These are phyloP conservation scores for Turritis glabra DNA, from an alignment of 345 rosid species.

Conservation along the genomic window DNA sequence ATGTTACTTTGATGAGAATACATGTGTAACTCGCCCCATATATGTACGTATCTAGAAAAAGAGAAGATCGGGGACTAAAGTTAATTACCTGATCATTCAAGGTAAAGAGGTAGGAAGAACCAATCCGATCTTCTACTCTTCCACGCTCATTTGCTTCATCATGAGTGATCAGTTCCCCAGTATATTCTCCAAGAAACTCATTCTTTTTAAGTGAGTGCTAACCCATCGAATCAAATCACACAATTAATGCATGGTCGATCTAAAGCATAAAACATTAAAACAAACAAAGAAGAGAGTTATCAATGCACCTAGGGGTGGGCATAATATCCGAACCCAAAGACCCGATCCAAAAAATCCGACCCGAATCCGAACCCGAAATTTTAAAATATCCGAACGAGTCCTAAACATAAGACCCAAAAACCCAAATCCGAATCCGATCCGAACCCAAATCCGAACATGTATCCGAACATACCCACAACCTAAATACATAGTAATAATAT, in stretches of 20 bases:
- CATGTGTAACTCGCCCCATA: background rate
- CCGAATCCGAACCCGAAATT: no score
- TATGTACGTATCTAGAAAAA: background rate
- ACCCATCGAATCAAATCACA: constrained; percentile 14
- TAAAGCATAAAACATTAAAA: background rate
- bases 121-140: constrained; percentile 62
- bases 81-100: constrained; percentile 93
- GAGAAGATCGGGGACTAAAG: background rate
- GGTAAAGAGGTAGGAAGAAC: constrained; percentile 81
- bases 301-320: no score
- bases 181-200: constrained; percentile 93
- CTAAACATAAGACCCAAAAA: no score
- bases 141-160: constrained; percentile 90
- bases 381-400: no score
- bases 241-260: background rate
- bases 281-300: background rate
- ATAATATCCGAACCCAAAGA: no score
- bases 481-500: no score
- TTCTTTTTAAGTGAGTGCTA: constrained; percentile 77
- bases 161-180: constrained; percentile 83
- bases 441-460: no score
- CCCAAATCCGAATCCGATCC: no score
- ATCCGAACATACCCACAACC: no score
- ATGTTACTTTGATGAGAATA: background rate
- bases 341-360: no score